phyloP scores from a whole-genome alignment of 208 protist genomes.

The Leishmania tarentolae region DNA sequence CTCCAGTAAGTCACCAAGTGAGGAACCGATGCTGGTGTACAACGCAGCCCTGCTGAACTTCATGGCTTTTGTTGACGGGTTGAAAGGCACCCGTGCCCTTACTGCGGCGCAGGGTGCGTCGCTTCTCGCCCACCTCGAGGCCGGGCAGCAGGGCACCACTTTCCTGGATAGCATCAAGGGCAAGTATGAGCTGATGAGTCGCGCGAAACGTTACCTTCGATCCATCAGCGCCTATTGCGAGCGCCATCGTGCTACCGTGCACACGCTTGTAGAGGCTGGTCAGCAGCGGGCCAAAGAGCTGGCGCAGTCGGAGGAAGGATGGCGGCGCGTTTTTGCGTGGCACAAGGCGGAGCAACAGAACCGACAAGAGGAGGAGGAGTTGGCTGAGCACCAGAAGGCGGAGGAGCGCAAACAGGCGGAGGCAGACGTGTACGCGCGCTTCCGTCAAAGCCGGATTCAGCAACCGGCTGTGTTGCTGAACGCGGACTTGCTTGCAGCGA shows the following conservation, averaged over 20 bases:
- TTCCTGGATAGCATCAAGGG: slow-evolving; percentile 39
- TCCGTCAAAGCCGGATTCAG: slow-evolving; percentile 25
- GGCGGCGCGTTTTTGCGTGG: slow-evolving; percentile 45
- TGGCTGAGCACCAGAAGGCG: slow-evolving; percentile 31
- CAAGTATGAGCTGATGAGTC: slow-evolving; percentile 35
- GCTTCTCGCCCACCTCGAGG: slow-evolving; percentile 46
- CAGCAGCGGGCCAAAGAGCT: slow-evolving; percentile 45
- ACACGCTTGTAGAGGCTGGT: slow-evolving; percentile 48
- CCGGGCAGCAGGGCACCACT: slow-evolving; percentile 36
- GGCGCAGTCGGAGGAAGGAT: slow-evolving; percentile 42
- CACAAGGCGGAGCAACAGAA: slow-evolving; percentile 48
- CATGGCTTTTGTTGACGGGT: slow-evolving; percentile 56
- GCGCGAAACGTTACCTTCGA: slow-evolving; percentile 34
- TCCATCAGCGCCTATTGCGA: slow-evolving; percentile 54
- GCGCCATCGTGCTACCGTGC: slow-evolving; percentile 49
- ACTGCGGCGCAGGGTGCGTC: slow-evolving; percentile 42
- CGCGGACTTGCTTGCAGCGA: slow-evolving; percentile 24
- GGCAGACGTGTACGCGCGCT: slow-evolving; percentile 46
- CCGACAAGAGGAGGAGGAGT: slow-evolving; percentile 37
- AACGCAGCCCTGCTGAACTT: slow-evolving; percentile 77
- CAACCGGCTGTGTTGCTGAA: slow-evolving; percentile 29
- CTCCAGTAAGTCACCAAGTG: slow-evolving; percentile 22
- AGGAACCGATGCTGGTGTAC: slow-evolving; percentile 62
- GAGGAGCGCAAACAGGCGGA: slow-evolving; percentile 44
- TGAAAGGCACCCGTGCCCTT: slow-evolving; percentile 38